phyloP scores from a whole-genome alignment of 2,329 filamentous ascomycete genomes.

The Calonectria fujianensis region DNA sequence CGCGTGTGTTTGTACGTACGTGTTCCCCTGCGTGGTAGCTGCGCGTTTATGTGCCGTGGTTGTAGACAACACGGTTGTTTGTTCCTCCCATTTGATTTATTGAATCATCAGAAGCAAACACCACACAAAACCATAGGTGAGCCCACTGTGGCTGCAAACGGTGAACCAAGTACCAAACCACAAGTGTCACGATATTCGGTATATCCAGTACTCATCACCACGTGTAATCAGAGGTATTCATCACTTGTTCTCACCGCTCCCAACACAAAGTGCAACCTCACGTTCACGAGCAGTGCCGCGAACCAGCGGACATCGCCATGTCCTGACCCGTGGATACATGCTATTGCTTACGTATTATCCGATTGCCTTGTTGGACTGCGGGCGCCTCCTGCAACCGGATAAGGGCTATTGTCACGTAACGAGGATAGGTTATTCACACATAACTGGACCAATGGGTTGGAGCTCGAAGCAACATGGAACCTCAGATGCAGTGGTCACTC shows the following conservation, averaged over 20 bases:
- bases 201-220: neutral
- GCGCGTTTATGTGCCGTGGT: neutral
- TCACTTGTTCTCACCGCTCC: neutral
- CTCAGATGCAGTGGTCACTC: neutral
- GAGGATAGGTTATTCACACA: neutral
- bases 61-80: neutral
- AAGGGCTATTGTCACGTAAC: conserved; percentile 17
- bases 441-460: neutral
- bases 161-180: neutral
- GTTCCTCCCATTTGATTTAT: neutral
- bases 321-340: neutral
- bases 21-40: neutral
- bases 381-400: conserved; percentile 14
- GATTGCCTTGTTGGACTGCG: neutral
- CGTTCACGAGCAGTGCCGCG: neutral
- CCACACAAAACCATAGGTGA: neutral
- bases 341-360: conserved; percentile 1
- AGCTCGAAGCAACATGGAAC: neutral
- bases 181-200: neutral
- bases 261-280: conserved; percentile 1
- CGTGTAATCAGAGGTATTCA: neutral
- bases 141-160: neutral
- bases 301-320: neutral
- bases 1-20: too few species aligned
- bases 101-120: neutral